These are phyloP conservation scores for Oryza brachyantha DNA, from an alignment of 176 grass and related monocot species.

Conservation along the genomic window DNA sequence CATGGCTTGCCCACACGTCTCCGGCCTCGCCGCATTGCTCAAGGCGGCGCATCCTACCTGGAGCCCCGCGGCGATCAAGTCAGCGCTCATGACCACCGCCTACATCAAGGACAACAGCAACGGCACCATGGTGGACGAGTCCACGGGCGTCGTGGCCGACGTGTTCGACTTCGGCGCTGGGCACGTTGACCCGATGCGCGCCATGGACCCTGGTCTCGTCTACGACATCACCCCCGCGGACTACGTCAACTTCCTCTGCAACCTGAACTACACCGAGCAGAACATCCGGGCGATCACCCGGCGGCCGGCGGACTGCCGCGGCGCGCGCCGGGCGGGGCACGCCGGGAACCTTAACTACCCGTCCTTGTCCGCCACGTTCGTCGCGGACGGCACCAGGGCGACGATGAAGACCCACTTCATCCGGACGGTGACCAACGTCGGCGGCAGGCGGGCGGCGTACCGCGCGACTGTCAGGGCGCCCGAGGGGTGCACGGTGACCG, in stretches of 20 bases:
- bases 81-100: slow-evolving; percentile 85
- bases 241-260: slow-evolving; percentile 85
- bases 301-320: slow-evolving; percentile 54
- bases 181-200: slow-evolving; percentile 88
- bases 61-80: slow-evolving; percentile 90
- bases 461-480: slow-evolving; percentile 41
- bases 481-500: slow-evolving; percentile 65
- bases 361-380: slow-evolving; percentile 62
- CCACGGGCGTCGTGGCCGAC: slow-evolving; percentile 48
- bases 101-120: slow-evolving; percentile 73
- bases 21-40: slow-evolving; percentile 83
- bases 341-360: slow-evolving; percentile 89
- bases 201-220: slow-evolving; percentile 87
- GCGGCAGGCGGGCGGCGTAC: slow-evolving; percentile 50
- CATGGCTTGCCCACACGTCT: slow-evolving; percentile 96
- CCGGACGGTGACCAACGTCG: slow-evolving; percentile 73
- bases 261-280: slow-evolving; percentile 78
- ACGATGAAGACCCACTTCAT: slow-evolving; percentile 69
- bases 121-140: slow-evolving; percentile 73
- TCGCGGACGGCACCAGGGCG: neutral
- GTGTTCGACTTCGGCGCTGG: slow-evolving; percentile 79
- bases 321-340: slow-evolving; percentile 58
- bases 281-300: slow-evolving; percentile 85
- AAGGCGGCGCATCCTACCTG: slow-evolving; percentile 86
- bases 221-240: slow-evolving; percentile 55